Conservation (phyloP, 2,329 filamentous ascomycete genomes). For the Trichoderma atrobrunneum region DNA sequence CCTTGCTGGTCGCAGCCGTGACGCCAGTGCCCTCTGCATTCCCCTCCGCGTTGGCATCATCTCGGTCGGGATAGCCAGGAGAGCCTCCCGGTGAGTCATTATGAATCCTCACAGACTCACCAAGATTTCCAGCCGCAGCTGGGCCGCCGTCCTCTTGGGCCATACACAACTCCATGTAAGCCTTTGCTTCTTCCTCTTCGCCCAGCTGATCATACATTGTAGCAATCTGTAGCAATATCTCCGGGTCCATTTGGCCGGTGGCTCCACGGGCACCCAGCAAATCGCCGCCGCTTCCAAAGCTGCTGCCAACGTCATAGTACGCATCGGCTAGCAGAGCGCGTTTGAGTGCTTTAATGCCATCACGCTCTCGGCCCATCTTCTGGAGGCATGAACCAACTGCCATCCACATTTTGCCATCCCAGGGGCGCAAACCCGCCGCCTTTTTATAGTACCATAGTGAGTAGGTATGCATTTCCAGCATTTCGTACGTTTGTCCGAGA, state of each 20-base stretch:
- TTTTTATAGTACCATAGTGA: slow-evolving; percentile 97
- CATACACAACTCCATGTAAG: slow-evolving; percentile 94
- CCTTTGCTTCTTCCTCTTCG: slow-evolving; percentile 75
- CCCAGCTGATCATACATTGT: slow-evolving; percentile 79
- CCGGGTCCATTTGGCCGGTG: slow-evolving; percentile 72
- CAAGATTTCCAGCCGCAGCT: slow-evolving; percentile 40
- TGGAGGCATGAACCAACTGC: slow-evolving; percentile 89
- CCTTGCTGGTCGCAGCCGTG: slow-evolving; percentile 86
- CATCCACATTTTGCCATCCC: slow-evolving; percentile 99
- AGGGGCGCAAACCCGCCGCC: slow-evolving; percentile 86
- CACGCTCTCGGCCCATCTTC: slow-evolving; percentile 80
- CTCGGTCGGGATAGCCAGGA: slow-evolving; percentile 38
- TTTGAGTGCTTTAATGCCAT: slow-evolving; percentile 93
- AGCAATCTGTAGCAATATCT: slow-evolving; percentile 87
- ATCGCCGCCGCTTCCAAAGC: slow-evolving; percentile 48
- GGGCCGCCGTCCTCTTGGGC: slow-evolving; percentile 80
- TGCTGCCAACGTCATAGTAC: slow-evolving; percentile 69
- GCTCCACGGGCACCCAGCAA: slow-evolving; percentile 49
- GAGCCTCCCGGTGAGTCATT: slow-evolving; percentile 48
- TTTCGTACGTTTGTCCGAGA: slow-evolving; percentile 92
- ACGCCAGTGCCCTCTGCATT: slow-evolving; percentile 68
- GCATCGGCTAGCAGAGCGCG: slow-evolving; percentile 84
- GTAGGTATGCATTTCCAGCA: slow-evolving; percentile 97
- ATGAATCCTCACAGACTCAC: slow-evolving; percentile 54
- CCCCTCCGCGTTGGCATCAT: slow-evolving; percentile 30